These are phyloP conservation scores for Combretum micranthum DNA, from an alignment of 345 rosid genomes.

Conservation along the genomic window DNA sequence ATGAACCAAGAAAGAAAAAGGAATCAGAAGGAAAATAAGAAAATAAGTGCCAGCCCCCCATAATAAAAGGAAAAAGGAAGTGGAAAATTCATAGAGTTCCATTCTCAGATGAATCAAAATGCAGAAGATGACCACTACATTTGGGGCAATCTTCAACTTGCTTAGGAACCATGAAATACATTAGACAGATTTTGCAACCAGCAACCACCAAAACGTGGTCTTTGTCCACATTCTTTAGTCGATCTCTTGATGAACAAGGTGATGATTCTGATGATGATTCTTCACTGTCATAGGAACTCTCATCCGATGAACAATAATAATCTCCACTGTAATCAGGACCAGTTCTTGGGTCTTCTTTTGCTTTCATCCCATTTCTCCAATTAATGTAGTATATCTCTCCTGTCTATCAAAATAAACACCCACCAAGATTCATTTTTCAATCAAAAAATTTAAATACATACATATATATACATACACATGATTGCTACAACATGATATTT, in stretches of 20 bases:
- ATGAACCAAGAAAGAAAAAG: slow-evolving; percentile 5
- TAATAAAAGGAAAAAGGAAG: too few species aligned
- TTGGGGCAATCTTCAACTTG: slow-evolving; percentile 73
- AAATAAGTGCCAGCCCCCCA: neutral
- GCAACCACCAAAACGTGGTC: slow-evolving; percentile 71
- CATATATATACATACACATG: too few species aligned
- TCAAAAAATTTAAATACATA: too few species aligned
- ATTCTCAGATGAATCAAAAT: slow-evolving; percentile 55
- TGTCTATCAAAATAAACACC: slow-evolving; percentile 34
- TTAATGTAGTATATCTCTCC: slow-evolving; percentile 82
- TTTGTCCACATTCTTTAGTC: slow-evolving; percentile 16
- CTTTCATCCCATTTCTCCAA: slow-evolving; percentile 70
- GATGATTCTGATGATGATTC: slow-evolving; percentile 70
- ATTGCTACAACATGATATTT: neutral
- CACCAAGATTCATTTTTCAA: neutral
- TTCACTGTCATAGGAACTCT: slow-evolving; percentile 56
- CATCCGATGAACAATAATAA: slow-evolving; percentile 34
- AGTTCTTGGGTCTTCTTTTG: slow-evolving; percentile 56
- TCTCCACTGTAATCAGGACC: slow-evolving; percentile 29
- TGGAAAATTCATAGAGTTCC: slow-evolving; percentile 28
- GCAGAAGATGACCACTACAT: slow-evolving; percentile 74
- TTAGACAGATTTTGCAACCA: slow-evolving; percentile 90
- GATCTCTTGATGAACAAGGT: slow-evolving; percentile 32
- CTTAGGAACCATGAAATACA: slow-evolving; percentile 92
- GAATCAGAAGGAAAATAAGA: slow-evolving; percentile 2